Base-by-base conservation (phyloP, 257 asterid species). In the Lithospermum erythrorhizon region DNA sequence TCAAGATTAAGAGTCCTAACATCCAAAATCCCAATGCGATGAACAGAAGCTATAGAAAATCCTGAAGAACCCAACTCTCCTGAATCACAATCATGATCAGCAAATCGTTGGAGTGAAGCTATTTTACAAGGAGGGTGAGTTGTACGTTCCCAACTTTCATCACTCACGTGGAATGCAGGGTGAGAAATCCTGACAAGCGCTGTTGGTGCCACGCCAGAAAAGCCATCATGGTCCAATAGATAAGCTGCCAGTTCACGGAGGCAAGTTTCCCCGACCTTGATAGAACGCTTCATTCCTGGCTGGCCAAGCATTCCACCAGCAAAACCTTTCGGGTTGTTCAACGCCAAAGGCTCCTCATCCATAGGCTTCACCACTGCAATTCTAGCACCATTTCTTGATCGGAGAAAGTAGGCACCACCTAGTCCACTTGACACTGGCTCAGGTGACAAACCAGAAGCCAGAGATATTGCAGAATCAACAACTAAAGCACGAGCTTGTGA, bases 321-420 rank as follows among this genome's bases (percentile, higher is more conserved):
- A 65, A 87, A 75, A 58, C 98, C 95, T 70, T 91, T 91, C 0
- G 98, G 98, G 41, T 91, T 91, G 59, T 91, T 91, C 75, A 91
- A 75, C 15, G 96, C 98, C 22, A 91, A 74, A 23, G 98, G 98
- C 58, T 91, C 98, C 85, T 91, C 98, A 30, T 91, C 98, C 24
- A 86, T 73, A 0, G 98, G 98, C 82, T 91, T 91, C 5, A 94
- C 95, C 29, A 91, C 96, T 9, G 96, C 96, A 23, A 91, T 71
- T 21, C 75, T 75, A 25, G 77, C 82, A 9, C 94, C 95, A 57
- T 72, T 81, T 58, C 68, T 79, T 5, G 88, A 68, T 5, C 79
- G 82, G 5, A 91, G 54, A 63, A 91, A 83, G 78, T 91, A 91
- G 53, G 95, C 98, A 14, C 98, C 98, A 4, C 98, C 98, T 1